Percentiles rank a stretch among this genome's conserved stretches.
phyloP scores from a whole-genome alignment of 73 alveolate genomes.

The Paramecium sexaurelia region DNA sequence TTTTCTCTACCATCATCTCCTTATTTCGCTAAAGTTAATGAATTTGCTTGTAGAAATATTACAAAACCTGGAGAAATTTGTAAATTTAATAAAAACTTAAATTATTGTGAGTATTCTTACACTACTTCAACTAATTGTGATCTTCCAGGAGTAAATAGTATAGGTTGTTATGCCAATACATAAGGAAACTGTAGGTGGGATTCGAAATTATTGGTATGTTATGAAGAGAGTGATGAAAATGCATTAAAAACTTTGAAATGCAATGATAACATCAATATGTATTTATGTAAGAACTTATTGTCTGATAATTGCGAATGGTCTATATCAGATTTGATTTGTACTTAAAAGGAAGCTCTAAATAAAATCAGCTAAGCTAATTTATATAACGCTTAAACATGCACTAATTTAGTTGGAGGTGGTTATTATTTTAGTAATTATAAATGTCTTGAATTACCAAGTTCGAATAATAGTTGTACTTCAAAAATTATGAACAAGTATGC shows the following conservation, averaged over 20 bases:
- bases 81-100: background rate
- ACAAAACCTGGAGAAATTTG: background rate
- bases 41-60: background rate
- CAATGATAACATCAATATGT: background rate
- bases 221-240: background rate
- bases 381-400: constrained; percentile 5
- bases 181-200: constrained; percentile 13
- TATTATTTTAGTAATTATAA: background rate
- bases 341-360: background rate
- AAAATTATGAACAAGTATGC: background rate
- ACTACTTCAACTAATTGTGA: background rate
- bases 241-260: background rate
- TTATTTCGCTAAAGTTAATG: background rate
- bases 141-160: background rate
- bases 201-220: background rate
- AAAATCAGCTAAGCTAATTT: background rate
- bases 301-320: constrained; percentile 12
- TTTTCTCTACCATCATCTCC: background rate
- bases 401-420: background rate
- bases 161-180: constrained; percentile 10
- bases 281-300: background rate
- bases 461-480: background rate
- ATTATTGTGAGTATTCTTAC: background rate
- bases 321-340: background rate
- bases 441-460: background rate